Conservation (phyloP, 2,329 filamentous ascomycete species). For the Dactylellina sp. region DNA sequence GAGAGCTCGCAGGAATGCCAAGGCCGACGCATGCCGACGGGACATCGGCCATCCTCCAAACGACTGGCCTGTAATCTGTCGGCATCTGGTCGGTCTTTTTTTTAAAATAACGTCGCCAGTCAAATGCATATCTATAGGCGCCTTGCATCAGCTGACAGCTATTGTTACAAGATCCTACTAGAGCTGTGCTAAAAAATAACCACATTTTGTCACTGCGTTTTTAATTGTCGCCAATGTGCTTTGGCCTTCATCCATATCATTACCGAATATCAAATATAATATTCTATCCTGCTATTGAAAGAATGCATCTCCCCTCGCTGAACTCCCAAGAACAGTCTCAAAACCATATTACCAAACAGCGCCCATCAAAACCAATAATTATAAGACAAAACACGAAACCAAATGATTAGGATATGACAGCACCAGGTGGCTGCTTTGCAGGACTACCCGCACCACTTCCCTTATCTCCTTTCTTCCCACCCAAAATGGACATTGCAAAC, state of each 20-base stretch:
- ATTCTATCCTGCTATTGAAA: conserved; percentile 10
- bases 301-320: conserved; percentile 16
- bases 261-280: not conserved
- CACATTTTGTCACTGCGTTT: not conserved
- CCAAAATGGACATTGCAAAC: conserved; percentile 54
- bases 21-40: conserved; percentile 56
- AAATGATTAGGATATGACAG: conserved; percentile 47
- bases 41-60: not conserved
- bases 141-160: not conserved
- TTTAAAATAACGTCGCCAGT: not conserved
- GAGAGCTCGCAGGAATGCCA: conserved; percentile 46
- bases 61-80: not conserved
- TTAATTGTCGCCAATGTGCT: too few species aligned
- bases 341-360: not conserved
- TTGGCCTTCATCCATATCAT: too few species aligned
- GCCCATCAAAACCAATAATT: conserved; percentile 7
- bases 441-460: conserved; percentile 11
- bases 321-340: conserved; percentile 30
- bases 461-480: conserved; percentile 53
- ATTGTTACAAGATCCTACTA: not conserved
- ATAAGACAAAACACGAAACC: conserved; percentile 10
- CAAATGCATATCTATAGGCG: too few species aligned
- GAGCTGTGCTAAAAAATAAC: too few species aligned
- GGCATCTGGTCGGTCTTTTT: too few species aligned
- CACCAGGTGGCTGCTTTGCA: conserved; percentile 26